A percentile compares a stretch with the other conserved stretches of the same genome.
Evolutionary conservation across 495 filamentous ascomycete genomes (phyloP).

Genomic region (Haplographium delicatum): DNA sequence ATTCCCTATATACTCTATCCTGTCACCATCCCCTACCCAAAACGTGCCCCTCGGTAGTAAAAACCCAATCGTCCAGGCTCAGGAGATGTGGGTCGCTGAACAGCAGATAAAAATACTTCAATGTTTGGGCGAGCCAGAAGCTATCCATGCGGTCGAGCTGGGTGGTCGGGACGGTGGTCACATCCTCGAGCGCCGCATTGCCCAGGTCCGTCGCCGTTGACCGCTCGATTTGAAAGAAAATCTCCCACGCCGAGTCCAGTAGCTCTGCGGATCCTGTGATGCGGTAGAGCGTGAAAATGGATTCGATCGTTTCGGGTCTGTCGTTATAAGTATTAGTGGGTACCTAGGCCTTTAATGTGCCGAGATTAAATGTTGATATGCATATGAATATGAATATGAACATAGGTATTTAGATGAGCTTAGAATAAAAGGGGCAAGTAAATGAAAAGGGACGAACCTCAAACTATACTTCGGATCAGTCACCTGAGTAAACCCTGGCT

Average conservation of each 20-base stretch:
- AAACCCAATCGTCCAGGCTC: conserved; percentile 47
- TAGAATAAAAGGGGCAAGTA: too few species aligned
- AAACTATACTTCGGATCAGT: too few species aligned
- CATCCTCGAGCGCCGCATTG: conserved; percentile 36
- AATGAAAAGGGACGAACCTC: too few species aligned
- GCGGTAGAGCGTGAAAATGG: conserved; percentile 57
- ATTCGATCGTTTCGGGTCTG: conserved; percentile 51
- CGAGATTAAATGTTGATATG: too few species aligned
- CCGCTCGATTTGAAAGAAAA: conserved; percentile 43
- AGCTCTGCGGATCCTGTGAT: conserved; percentile 47
- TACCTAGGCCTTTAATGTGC: too few species aligned
- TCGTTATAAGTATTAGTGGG: conserved; percentile 43
- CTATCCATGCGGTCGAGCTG: conserved; percentile 49
- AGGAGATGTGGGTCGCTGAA: conserved; percentile 66
- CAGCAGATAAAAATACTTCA: conserved; percentile 92
- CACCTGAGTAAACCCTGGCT: too few species aligned
- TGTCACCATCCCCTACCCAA: too few species aligned
- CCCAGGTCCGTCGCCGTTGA: conserved; percentile 39
- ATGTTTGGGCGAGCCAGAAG: conserved; percentile 70
- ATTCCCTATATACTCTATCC: too few species aligned
- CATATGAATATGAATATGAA: too few species aligned
- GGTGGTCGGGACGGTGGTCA: conserved; percentile 24
- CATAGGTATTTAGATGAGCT: too few species aligned
- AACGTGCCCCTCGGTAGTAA: conserved; percentile 79
- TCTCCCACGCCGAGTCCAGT: conserved; percentile 52